Evolutionary conservation across 2,329 filamentous ascomycete genomes (phyloP).

Genomic region (Cytospora schulzeri): DNA sequence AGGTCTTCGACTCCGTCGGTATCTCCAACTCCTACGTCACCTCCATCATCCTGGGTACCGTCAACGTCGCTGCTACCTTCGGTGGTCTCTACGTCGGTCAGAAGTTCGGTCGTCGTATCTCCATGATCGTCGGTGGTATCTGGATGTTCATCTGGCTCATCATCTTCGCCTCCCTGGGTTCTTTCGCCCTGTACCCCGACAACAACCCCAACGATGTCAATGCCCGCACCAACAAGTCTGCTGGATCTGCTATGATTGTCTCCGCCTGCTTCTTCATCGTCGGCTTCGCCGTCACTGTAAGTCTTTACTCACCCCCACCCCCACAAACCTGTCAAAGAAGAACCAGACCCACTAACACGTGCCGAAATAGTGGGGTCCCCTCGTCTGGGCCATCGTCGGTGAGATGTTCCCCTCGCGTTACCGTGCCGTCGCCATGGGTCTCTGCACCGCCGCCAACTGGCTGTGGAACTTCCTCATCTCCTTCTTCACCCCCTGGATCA

Average conservation of each 20-base stretch:
- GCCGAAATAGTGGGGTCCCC: constrained; percentile 62
- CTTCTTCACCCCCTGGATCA: constrained; percentile 71
- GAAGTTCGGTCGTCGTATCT: constrained; percentile 67
- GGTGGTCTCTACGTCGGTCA: constrained; percentile 70
- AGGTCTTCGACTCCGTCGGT: constrained; percentile 68
- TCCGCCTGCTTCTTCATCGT: constrained; percentile 75
- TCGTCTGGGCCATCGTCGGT: constrained; percentile 68
- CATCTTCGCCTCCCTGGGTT: constrained; percentile 64
- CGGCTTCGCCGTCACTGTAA: constrained; percentile 57
- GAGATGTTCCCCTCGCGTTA: constrained; percentile 46
- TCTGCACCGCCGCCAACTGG: constrained; percentile 52
- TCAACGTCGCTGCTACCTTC: constrained; percentile 70
- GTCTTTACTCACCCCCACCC: constrained; percentile 2
- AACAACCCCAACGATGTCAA: constrained; percentile 43
- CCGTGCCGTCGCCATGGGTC: constrained; percentile 27
- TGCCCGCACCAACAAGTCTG: constrained; percentile 36
- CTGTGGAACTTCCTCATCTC: constrained; percentile 64
- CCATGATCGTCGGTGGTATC: constrained; percentile 64
- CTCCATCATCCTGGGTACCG: constrained; percentile 67
- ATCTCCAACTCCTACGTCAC: constrained; percentile 67
- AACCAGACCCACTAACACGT: constrained; percentile 36
- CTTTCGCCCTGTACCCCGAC: constrained; percentile 34
- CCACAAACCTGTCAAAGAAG: constrained; percentile 4
- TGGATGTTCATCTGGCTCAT: constrained; percentile 70
- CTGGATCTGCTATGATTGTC: constrained; percentile 71